Percentiles rank a stretch among this genome's conserved stretches.
phyloP scores from a whole-genome alignment of 495 filamentous ascomycete genomes.

The Penicillium cosmopolitanum region DNA sequence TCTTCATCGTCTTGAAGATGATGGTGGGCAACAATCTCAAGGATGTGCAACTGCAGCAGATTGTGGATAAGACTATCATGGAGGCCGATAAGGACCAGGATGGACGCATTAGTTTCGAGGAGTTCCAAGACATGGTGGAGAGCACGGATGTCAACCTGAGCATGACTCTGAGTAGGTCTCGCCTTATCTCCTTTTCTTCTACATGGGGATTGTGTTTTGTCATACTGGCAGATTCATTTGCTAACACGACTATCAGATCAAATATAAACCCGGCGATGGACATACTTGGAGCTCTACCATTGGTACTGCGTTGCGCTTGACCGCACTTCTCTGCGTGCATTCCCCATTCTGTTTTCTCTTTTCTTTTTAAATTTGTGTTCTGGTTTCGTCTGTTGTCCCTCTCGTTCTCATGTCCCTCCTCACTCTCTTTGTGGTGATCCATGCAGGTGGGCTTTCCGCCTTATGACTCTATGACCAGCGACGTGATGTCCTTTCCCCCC shows the following conservation, averaged over 20 bases:
- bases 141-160: slow-evolving; percentile 97
- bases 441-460: slow-evolving; percentile 1
- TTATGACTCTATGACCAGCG: slow-evolving; percentile 38
- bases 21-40: slow-evolving; percentile 99
- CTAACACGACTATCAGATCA: slow-evolving; percentile 27
- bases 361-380: background rate
- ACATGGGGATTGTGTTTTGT: background rate
- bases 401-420: slow-evolving; percentile 4
- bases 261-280: slow-evolving; percentile 29
- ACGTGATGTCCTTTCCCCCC: slow-evolving; percentile 12
- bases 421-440: slow-evolving; percentile 10
- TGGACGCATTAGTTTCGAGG: slow-evolving; percentile 98
- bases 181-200: background rate
- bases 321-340: too few species aligned
- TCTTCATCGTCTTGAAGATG: slow-evolving; percentile 99
- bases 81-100: slow-evolving; percentile 95
- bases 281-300: background rate
- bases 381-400: slow-evolving; percentile 5
- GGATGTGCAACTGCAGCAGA: slow-evolving; percentile 94
- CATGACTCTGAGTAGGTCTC: slow-evolving; percentile 87
- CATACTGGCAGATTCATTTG: background rate
- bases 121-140: slow-evolving; percentile 99
- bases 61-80: slow-evolving; percentile 99
- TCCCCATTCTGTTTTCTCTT: too few species aligned
- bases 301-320: too few species aligned